Conservation (phyloP, 768 basidiomycete genomes). For the Mycena vitilis region DNA sequence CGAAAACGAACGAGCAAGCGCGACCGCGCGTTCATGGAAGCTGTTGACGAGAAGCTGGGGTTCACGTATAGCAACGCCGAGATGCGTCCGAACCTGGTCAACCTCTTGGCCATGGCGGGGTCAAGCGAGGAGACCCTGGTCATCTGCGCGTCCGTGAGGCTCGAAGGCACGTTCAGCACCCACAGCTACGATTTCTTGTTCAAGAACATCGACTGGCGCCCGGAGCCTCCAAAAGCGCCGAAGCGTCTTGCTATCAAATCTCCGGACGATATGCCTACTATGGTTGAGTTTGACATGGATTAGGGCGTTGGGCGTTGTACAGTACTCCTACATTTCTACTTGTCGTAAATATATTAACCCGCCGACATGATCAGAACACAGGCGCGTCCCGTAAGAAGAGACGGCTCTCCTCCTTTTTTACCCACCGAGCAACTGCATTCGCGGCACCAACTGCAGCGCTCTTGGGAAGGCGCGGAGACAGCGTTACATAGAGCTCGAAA, state of each 20-base stretch:
- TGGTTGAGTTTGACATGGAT: slow-evolving; percentile 26
- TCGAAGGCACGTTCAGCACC: slow-evolving; percentile 14
- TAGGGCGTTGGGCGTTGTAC: slow-evolving; percentile 7
- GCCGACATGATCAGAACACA: slow-evolving; percentile 68
- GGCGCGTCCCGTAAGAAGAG: slow-evolving; percentile 92
- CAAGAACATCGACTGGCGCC: slow-evolving; percentile 14
- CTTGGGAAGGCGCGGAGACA: slow-evolving; percentile 89
- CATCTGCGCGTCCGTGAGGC: slow-evolving; percentile 14
- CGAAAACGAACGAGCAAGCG: slow-evolving; percentile 14
- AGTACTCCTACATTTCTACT: not conserved
- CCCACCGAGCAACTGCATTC: slow-evolving; percentile 90
- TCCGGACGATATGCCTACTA: not conserved
- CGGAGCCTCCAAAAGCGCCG: not conserved
- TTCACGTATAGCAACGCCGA: not conserved
- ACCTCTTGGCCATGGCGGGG: slow-evolving; percentile 17
- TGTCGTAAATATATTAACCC: too few species aligned
- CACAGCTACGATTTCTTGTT: slow-evolving; percentile 26
- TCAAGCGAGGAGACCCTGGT: slow-evolving; percentile 17
- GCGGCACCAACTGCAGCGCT: slow-evolving; percentile 89
- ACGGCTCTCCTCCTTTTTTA: slow-evolving; percentile 85
- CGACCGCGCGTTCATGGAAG: slow-evolving; percentile 6
- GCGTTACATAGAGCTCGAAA: slow-evolving; percentile 89
- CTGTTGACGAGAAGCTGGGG: slow-evolving; percentile 18
- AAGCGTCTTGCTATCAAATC: slow-evolving; percentile 16
- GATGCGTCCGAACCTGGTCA: slow-evolving; percentile 26